Percentiles rank a stretch among this genome's conserved stretches.
These are phyloP conservation scores for Penicillium flavigenum DNA, from an alignment of 495 filamentous ascomycete species.

Conservation along the genomic window DNA sequence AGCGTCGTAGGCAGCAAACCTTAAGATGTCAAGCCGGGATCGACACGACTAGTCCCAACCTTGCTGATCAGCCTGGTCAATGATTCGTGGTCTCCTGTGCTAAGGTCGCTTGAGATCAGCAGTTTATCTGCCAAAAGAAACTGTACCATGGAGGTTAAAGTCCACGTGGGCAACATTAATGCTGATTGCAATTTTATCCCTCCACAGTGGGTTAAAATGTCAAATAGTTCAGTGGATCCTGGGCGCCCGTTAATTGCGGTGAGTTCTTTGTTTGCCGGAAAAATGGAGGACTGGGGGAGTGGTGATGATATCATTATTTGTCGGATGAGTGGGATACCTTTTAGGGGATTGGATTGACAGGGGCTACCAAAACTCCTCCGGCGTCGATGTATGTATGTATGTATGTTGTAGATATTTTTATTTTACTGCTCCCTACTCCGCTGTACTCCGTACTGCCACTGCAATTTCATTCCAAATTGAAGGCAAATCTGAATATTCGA, in stretches of 20 bases:
- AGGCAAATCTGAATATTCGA: not conserved
- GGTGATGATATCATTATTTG: not conserved
- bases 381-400: too few species aligned
- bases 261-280: not conserved
- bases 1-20: not conserved
- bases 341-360: not conserved
- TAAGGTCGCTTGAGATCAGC: conserved; percentile 19
- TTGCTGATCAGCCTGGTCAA: conserved; percentile 8
- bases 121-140: conserved; percentile 7
- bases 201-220: conserved; percentile 3
- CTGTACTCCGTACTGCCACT: not conserved
- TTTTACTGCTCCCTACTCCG: too few species aligned
- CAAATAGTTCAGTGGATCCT: conserved; percentile 17
- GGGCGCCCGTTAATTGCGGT: not conserved
- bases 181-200: conserved; percentile 13
- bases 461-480: not conserved
- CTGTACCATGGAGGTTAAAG: conserved; percentile 9
- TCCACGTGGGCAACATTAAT: conserved; percentile 1
- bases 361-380: not conserved
- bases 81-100: conserved; percentile 1
- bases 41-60: not conserved
- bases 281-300: not conserved
- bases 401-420: not conserved
- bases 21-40: not conserved
- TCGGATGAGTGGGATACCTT: not conserved